These are phyloP conservation scores for Vachellia collinsii DNA, from an alignment of 306 rosid genomes.

Conservation along the genomic window DNA sequence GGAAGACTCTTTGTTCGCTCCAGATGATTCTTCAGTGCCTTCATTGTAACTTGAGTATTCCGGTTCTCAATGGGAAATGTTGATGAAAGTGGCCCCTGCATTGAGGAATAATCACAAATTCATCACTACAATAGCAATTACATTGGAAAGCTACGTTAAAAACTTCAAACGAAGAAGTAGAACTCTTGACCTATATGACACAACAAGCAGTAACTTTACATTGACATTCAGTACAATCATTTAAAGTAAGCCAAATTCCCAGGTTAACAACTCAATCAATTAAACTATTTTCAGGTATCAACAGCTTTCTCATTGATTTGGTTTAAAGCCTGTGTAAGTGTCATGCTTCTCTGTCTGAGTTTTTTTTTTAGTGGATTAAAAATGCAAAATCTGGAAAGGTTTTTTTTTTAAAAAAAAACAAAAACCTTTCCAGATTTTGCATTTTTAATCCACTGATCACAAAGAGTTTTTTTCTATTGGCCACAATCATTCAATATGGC, in stretches of 20 bases:
- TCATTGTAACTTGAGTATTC: conserved; percentile 48
- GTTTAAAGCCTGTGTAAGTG: background rate
- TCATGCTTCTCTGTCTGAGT: conserved; percentile 2
- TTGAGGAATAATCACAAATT: conserved; percentile 9
- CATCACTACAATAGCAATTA: conserved; percentile 28
- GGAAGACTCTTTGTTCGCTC: conserved; percentile 74
- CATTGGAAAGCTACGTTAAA: conserved; percentile 16
- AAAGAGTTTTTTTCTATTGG: background rate
- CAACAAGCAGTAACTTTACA: background rate
- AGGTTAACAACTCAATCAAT: background rate
- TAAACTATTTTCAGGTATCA: background rate
- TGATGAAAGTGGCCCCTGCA: conserved; percentile 89
- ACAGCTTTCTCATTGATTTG: conserved; percentile 9
- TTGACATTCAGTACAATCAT: background rate
- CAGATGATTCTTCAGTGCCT: conserved; percentile 82
- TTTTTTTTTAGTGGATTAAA: background rate
- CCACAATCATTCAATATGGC: conserved; percentile 17
- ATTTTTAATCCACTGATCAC: background rate
- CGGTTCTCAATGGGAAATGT: conserved; percentile 88
- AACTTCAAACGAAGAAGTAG: background rate
- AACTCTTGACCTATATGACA: conserved; percentile 19
- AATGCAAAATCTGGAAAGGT: too few relatives aligned
- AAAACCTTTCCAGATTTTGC: background rate
- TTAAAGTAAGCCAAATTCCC: background rate
- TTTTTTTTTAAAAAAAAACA: background rate